phyloP scores from a whole-genome alignment of 1,139 yeast species.

The Martiniozyma asiatica region DNA sequence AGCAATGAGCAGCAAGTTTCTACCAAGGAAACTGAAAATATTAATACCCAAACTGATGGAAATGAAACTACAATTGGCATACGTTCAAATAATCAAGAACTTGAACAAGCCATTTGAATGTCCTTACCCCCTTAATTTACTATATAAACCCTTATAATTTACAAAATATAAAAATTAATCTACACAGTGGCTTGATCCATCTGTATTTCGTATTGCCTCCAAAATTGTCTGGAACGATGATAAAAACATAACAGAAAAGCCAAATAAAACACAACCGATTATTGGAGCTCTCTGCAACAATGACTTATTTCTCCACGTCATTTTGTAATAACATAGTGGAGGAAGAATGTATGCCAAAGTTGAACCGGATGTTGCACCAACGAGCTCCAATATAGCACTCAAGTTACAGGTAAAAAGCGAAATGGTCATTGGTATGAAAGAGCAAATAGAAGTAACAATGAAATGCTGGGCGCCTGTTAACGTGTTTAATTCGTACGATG shows the following conservation, averaged over 20 bases:
- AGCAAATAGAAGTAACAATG: slow-evolving; percentile 54
- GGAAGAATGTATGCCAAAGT: slow-evolving; percentile 88
- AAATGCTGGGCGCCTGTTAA: slow-evolving; percentile 43
- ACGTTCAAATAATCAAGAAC: no score
- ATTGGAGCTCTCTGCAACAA: slow-evolving; percentile 38
- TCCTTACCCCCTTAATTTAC: no score
- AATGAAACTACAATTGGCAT: no score
- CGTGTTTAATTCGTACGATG: slow-evolving; percentile 21
- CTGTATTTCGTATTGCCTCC: slow-evolving; percentile 31
- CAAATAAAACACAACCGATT: slow-evolving; percentile 55
- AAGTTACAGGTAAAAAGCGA: slow-evolving; percentile 76
- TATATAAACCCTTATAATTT: background rate
- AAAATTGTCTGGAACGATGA: slow-evolving; percentile 65
- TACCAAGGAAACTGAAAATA: no score
- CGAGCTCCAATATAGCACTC: slow-evolving; percentile 79
- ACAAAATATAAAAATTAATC: no score
- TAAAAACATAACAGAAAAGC: slow-evolving; percentile 62
- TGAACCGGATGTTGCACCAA: slow-evolving; percentile 90
- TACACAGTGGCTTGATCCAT: slow-evolving; percentile 32
- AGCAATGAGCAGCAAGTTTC: no score
- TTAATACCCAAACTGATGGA: no score
- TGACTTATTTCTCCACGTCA: slow-evolving; percentile 39
- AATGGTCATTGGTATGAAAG: slow-evolving; percentile 60
- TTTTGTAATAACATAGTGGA: slow-evolving; percentile 65
- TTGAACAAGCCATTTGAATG: no score